Percentiles rank a stretch among this genome's conserved stretches.
Evolutionary conservation across 1,139 yeast species (phyloP).

Genomic region (Scheffersomyces titani): DNA sequence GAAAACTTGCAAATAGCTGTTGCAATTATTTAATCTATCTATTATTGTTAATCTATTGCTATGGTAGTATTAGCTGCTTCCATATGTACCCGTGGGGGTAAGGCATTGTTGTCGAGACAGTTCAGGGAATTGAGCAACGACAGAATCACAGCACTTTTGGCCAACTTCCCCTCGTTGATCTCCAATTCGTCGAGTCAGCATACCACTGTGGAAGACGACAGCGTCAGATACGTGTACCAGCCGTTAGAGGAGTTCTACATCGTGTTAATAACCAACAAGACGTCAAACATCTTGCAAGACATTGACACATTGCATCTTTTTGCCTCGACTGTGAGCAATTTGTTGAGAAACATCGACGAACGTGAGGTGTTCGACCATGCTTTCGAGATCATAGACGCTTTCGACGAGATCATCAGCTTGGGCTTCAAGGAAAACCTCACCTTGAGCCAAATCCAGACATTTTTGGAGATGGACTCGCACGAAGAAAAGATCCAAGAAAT

Average conservation of each 20-base stretch:
- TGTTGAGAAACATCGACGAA: slow-evolving; percentile 76
- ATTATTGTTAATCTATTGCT: background rate
- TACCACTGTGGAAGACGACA: slow-evolving; percentile 92
- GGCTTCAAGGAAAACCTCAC: slow-evolving; percentile 92
- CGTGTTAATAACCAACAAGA: slow-evolving; percentile 86
- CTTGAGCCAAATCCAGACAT: slow-evolving; percentile 79
- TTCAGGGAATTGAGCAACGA: slow-evolving; percentile 85
- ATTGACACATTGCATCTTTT: slow-evolving; percentile 88
- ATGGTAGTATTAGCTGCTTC: slow-evolving; percentile 81
- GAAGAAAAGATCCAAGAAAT: slow-evolving; percentile 98
- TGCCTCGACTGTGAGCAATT: slow-evolving; percentile 75
- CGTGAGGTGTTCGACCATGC: slow-evolving; percentile 81
- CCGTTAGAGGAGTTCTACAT: slow-evolving; percentile 94
- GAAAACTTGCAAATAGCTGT: background rate
- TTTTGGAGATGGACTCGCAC: slow-evolving; percentile 96
- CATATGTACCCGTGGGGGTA: slow-evolving; percentile 93
- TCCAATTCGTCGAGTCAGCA: slow-evolving; percentile 77
- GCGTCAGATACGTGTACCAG: slow-evolving; percentile 91
- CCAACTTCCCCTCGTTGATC: slow-evolving; percentile 83
- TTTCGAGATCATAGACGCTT: slow-evolving; percentile 86
- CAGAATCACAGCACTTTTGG: slow-evolving; percentile 80
- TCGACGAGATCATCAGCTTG: slow-evolving; percentile 87
- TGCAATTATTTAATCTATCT: background rate
- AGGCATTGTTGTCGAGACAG: slow-evolving; percentile 90
- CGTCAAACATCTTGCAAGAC: slow-evolving; percentile 91